These are phyloP conservation scores for Botryotinia globosa DNA, from an alignment of 2,329 filamentous ascomycete species.

Conservation along the genomic window DNA sequence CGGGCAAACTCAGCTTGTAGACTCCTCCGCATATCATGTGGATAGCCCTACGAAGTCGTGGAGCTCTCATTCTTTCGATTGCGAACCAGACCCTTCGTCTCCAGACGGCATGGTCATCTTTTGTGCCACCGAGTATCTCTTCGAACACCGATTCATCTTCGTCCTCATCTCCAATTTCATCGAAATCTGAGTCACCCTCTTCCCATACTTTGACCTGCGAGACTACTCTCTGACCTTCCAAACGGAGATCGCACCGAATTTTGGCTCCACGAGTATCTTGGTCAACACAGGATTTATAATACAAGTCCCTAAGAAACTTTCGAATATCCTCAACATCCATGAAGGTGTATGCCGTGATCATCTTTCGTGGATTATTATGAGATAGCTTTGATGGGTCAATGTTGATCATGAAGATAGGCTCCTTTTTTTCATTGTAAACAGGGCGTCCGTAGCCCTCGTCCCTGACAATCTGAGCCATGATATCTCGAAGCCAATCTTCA, in stretches of 20 bases:
- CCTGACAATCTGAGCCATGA: neutral
- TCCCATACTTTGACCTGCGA: neutral
- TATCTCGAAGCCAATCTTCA: neutral
- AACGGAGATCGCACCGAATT: neutral
- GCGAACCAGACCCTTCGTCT: neutral
- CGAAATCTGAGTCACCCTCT: neutral
- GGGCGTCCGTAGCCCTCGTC: neutral
- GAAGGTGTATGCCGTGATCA: neutral
- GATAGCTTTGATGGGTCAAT: neutral
- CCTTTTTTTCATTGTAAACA: neutral
- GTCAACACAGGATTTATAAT: neutral
- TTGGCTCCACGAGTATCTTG: neutral
- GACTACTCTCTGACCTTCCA: neutral
- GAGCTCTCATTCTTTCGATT: neutral
- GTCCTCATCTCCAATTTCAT: neutral
- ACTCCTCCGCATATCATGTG: neutral
- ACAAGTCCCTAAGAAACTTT: neutral
- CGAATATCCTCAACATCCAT: neutral
- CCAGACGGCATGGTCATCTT: neutral
- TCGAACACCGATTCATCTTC: neutral
- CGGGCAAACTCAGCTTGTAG: neutral
- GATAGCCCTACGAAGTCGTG: neutral
- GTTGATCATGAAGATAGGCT: neutral
- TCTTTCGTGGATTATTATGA: neutral
- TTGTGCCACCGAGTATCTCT: neutral